Conservation (phyloP, 2,329 filamentous ascomycete species). For the Trichoderma afroharzianum region DNA sequence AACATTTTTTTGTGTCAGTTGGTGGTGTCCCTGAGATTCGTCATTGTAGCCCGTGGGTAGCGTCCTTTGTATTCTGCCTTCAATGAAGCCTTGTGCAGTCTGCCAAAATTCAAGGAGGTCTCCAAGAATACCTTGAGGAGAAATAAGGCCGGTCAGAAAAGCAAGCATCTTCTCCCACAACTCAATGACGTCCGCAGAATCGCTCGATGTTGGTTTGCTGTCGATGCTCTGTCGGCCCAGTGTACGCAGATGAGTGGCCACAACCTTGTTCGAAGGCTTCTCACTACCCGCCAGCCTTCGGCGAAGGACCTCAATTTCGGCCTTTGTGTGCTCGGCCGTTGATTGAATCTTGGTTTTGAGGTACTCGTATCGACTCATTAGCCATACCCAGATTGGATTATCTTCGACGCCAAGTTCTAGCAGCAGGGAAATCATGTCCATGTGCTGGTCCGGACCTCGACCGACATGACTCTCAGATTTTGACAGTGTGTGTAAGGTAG, state of each 20-base stretch:
- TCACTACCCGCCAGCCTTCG: slow-evolving; percentile 73
- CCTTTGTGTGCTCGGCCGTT: slow-evolving; percentile 78
- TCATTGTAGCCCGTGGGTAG: slow-evolving; percentile 79
- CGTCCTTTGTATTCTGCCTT: slow-evolving; percentile 75
- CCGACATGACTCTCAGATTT: slow-evolving; percentile 46
- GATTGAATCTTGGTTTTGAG: slow-evolving; percentile 80
- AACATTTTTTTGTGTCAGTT: slow-evolving; percentile 67
- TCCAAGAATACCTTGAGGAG: slow-evolving; percentile 74
- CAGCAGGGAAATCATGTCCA: slow-evolving; percentile 84
- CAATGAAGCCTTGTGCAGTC: slow-evolving; percentile 82
- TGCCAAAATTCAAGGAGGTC: slow-evolving; percentile 95
- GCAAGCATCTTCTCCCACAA: slow-evolving; percentile 86
- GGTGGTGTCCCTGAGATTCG: slow-evolving; percentile 77
- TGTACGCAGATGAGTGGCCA: slow-evolving; percentile 73
- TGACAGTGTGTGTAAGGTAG: slow-evolving; percentile 59
- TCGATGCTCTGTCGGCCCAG: slow-evolving; percentile 65
- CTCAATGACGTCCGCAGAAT: slow-evolving; percentile 76
- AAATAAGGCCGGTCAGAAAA: slow-evolving; percentile 72
- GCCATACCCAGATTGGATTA: slow-evolving; percentile 95
- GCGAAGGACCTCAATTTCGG: slow-evolving; percentile 88
- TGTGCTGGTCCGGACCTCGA: slow-evolving; percentile 72
- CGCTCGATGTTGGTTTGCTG: slow-evolving; percentile 61
- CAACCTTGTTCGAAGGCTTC: slow-evolving; percentile 63
- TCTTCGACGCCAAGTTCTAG: slow-evolving; percentile 94
- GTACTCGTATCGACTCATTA: slow-evolving; percentile 83